Evolutionary conservation across 352 stramenopile species (phyloP), one percentile per base, ranked within the genome.

Genomic region (Peronosclerospora sorghi): DNA sequence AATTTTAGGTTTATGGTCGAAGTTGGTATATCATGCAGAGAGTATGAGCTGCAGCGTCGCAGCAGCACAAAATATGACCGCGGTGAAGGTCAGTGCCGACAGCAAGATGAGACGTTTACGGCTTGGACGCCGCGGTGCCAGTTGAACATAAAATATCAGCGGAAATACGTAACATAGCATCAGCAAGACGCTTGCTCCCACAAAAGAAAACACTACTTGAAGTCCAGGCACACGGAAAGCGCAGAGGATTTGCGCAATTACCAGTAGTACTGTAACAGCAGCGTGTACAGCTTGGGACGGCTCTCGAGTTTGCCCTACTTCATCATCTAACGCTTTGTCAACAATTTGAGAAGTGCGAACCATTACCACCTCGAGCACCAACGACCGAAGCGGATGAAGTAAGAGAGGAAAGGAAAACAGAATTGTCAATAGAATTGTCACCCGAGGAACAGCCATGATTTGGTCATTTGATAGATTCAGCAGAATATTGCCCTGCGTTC

Each of bases 131-230:
- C 73, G 83, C 10, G 68, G 59, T 13, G 50, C 56, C 14, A 87
- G 54, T 21, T 50, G 59, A 10, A 58, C 46, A 53, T 77, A 85
- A 53, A 78, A 85, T 2, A 81, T 50, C 20, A 65, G 48, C 2
- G 75, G 75, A 45, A 88, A 71, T 13, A 82, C 32, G 56, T 88
- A 88, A 51, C 75, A 88, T 0, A 88, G 55, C 46, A 84, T 62
- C 35, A 83, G 45, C 35, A 88, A 46, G 39, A 82, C 82, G 45
- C 70, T 86, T 19, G 75, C 73, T 2, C 75, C 75, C 2, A 85
- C 73, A 41, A 87, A 82, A 1, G 72, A 87, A 48, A 87, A 87
- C 5, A 84, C 73, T 30, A 87, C 70, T 56, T 74, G 64, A 35
- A 72, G 62, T 43, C 71, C 71, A 14, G 71, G 71, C 2, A 83